A percentile compares a stretch with the other conserved stretches of the same genome.
These are phyloP conservation scores for Kwoniella shivajii DNA, from an alignment of 1,284 basidiomycete genomes.

Conservation along the genomic window DNA sequence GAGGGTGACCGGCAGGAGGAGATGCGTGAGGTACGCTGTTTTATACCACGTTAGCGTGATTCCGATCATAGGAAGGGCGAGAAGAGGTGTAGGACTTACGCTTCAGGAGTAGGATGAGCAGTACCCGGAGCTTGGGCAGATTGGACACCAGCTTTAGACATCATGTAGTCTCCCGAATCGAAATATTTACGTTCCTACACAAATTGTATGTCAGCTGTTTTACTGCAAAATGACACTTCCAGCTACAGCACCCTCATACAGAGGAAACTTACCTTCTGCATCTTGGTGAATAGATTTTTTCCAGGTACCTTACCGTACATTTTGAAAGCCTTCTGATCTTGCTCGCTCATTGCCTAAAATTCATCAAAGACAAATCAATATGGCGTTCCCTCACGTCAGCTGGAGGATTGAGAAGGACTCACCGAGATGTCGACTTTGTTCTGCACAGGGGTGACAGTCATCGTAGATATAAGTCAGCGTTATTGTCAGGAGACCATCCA, in stretches of 20 bases:
- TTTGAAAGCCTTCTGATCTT: slow-evolving; percentile 92
- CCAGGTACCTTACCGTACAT: slow-evolving; percentile 92
- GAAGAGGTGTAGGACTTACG: slow-evolving; percentile 62
- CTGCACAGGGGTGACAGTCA: slow-evolving; percentile 25
- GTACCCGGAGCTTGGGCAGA: slow-evolving; percentile 87
- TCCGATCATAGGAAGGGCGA: not conserved
- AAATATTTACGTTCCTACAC: slow-evolving; percentile 93
- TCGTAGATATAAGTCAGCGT: slow-evolving; percentile 6
- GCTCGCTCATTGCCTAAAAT: slow-evolving; percentile 74
- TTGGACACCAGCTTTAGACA: slow-evolving; percentile 88
- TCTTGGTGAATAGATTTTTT: slow-evolving; percentile 89
- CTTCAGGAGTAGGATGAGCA: slow-evolving; percentile 92
- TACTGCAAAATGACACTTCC: no score
- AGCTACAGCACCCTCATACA: not conserved
- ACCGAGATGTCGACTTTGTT: slow-evolving; percentile 55
- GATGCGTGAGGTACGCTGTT: slow-evolving; percentile 53
- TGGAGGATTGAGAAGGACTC: slow-evolving; percentile 11
- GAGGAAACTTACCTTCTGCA: slow-evolving; percentile 74
- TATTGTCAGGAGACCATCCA: not conserved
- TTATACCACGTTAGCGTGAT: no score
- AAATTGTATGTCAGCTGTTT: not conserved
- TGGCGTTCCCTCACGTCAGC: no score
- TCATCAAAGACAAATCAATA: no score
- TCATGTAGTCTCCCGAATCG: slow-evolving; percentile 94
- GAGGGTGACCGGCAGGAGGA: slow-evolving; percentile 35